A percentile compares a stretch with the other conserved stretches of the same genome.
These are phyloP conservation scores for Beta macrorhiza DNA, from an alignment of 179 eudicot genomes.

Conservation along the genomic window DNA sequence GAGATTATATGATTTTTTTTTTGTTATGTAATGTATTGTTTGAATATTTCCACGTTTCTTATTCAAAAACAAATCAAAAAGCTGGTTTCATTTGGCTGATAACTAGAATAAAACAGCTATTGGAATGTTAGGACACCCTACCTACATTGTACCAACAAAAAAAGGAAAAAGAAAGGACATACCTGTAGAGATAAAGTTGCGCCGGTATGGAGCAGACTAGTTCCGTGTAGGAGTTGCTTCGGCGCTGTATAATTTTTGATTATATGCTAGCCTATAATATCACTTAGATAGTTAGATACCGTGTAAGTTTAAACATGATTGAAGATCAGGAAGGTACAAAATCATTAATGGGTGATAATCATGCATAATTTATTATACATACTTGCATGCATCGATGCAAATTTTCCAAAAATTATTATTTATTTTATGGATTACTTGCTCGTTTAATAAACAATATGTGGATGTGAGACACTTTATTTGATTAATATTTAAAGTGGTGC, in stretches of 20 bases:
- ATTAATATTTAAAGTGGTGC: no score
- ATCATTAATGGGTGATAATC: background rate
- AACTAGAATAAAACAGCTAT: background rate
- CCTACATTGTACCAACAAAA: no score
- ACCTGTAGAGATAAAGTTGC: conserved; percentile 7
- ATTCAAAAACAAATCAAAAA: background rate
- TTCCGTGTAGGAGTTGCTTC: conserved; percentile 26
- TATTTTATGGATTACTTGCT: no score
- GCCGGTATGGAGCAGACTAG: conserved; percentile 16
- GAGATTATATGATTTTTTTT: background rate
- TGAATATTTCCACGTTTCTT: background rate
- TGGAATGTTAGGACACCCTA: conserved; percentile 6
- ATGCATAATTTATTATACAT: background rate
- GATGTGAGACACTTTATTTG: no score
- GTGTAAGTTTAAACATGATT: background rate
- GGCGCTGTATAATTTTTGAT: conserved; percentile 10
- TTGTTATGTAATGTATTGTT: background rate
- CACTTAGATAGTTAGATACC: background rate
- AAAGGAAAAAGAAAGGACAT: background rate
- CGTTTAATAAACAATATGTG: no score
- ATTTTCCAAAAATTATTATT: no score
- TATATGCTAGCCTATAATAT: background rate
- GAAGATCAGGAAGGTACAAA: background rate
- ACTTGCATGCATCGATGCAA: no score
- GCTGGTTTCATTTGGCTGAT: background rate